Evolutionary conservation across 2,329 filamentous ascomycete genomes (phyloP).

Genomic region (Colletotrichum tabaci): DNA sequence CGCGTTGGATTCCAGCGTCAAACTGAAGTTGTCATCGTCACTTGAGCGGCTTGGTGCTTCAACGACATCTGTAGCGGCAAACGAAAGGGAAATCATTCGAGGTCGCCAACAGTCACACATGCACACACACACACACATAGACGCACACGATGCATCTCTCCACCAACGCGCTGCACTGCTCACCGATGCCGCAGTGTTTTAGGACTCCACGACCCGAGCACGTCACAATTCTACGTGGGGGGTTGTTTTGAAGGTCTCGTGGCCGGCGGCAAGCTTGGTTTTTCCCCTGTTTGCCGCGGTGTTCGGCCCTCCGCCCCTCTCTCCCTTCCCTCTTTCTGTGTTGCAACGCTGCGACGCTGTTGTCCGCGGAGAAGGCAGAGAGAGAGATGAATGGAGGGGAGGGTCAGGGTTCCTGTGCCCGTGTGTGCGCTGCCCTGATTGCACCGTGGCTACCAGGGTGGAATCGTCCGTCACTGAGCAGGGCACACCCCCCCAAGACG

Average conservation of each 20-base stretch:
- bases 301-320: not conserved
- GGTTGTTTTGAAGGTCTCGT: not conserved
- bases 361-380: conserved; percentile 40
- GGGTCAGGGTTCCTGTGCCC: conserved; percentile 25
- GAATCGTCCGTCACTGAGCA: conserved; percentile 36
- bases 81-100: not conserved
- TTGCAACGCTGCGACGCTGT: conserved; percentile 5
- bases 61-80: conserved; percentile 6
- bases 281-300: conserved; percentile 19
- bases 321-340: not conserved
- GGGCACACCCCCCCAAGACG: conserved; percentile 27
- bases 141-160: not conserved
- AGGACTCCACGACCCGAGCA: conserved; percentile 16
- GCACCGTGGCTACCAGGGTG: conserved; percentile 34
- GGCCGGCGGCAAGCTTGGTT: conserved; percentile 30
- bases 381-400: conserved; percentile 1
- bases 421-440: conserved; percentile 36
- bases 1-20: conserved; percentile 67
- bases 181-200: conserved; percentile 33
- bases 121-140: no score
- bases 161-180: not conserved
- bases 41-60: conserved; percentile 1
- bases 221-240: conserved; percentile 22
- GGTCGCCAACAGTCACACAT: not conserved
- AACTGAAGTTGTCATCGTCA: conserved; percentile 32